phyloP scores from a whole-genome alignment of 768 basidiomycete species.

The Harrya chromipes region DNA sequence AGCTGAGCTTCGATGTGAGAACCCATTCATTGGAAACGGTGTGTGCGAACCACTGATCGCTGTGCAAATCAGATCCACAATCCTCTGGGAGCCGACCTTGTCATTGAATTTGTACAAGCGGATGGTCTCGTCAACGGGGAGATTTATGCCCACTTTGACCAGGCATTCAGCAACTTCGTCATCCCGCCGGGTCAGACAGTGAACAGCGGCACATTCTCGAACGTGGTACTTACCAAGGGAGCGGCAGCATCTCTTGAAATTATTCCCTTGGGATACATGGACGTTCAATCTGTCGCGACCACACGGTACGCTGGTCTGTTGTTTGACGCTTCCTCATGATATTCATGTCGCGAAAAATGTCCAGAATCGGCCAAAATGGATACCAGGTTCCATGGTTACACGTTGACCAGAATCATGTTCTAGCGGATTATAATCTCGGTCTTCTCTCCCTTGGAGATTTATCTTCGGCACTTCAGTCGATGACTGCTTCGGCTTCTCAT shows the following conservation, averaged over 20 bases:
- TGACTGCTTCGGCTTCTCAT: neutral
- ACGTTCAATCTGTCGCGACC: conserved; percentile 50
- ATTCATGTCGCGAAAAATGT: neutral
- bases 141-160: conserved; percentile 57
- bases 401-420: conserved; percentile 49
- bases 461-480: conserved; percentile 12
- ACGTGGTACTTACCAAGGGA: conserved; percentile 60
- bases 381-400: conserved; percentile 68
- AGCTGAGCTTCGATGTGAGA: conserved; percentile 57
- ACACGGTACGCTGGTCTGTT: conserved; percentile 25
- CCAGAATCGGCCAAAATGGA: conserved; percentile 47
- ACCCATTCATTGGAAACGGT: neutral
- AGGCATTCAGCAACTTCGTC: conserved; percentile 51
- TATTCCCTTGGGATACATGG: conserved; percentile 51
- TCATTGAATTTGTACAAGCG: conserved; percentile 55
- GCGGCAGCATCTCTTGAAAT: conserved; percentile 54
- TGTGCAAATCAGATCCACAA: conserved; percentile 43
- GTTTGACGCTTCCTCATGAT: neutral
- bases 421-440: conserved; percentile 42
- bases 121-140: conserved; percentile 50
- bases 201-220: conserved; percentile 55
- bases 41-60: neutral
- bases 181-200: conserved; percentile 56
- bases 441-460: conserved; percentile 19
- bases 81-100: conserved; percentile 55